Conservation (phyloP, 2,329 filamentous ascomycete species). For the Orbilia oligospora region DNA sequence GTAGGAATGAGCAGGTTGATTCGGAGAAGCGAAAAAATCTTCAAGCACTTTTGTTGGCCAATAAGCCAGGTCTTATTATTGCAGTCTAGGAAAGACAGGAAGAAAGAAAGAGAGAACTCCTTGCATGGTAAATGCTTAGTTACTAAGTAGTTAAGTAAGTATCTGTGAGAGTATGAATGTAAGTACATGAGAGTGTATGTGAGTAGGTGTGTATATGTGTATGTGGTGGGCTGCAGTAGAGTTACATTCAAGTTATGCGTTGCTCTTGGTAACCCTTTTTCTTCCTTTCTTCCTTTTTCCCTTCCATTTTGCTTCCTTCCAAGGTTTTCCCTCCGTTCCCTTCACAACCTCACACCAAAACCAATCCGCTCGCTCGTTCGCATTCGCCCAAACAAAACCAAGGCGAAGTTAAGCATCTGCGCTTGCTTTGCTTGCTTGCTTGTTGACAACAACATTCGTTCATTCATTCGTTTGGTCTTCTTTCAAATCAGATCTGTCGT, state of each 20-base stretch:
- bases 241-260: conserved; percentile 22
- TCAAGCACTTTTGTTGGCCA: too few relatives aligned
- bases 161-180: too few relatives aligned
- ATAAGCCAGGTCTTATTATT: too few relatives aligned
- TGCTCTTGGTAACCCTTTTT: conserved; percentile 56
- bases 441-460: conserved; percentile 56
- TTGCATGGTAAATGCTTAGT: too few relatives aligned
- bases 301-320: neutral
- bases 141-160: neutral
- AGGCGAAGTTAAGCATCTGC: neutral
- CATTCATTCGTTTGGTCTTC: conserved; percentile 34
- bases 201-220: neutral
- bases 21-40: too few relatives aligned
- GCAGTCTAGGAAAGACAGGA: too few relatives aligned
- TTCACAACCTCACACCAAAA: conserved; percentile 28
- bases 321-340: conserved; percentile 1
- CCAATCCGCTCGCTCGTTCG: conserved; percentile 49
- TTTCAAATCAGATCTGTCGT: conserved; percentile 6
- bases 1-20: conserved; percentile 17
- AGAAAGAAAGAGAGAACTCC: too few relatives aligned
- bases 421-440: conserved; percentile 2
- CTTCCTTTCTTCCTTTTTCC: neutral
- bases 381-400: conserved; percentile 8
- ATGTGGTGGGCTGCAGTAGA: too few relatives aligned
- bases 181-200: too few relatives aligned